Evolutionary conservation across 2,329 filamentous ascomycete species (phyloP), one percentile per base, ranked within the genome.

Genomic region (Trichophyton equinum): DNA sequence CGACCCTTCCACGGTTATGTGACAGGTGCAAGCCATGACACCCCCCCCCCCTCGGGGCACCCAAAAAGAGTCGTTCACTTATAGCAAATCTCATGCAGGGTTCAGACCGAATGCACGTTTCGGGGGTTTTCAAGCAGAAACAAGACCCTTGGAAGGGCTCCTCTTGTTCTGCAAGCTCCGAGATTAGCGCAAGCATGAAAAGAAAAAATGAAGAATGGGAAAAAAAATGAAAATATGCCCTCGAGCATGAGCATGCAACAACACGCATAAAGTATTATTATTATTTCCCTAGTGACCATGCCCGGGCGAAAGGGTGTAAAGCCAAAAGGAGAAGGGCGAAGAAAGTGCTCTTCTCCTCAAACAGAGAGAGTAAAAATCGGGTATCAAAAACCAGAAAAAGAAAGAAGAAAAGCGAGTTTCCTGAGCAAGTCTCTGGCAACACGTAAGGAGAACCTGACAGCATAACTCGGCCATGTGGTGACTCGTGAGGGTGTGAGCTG

Each of bases 401-500:
- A 30, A 30, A 30, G 6, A 7, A 30, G n/a, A 30, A 30, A 8
- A 18, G 15, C 40, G n/a, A 44, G 40, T 44, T n/a, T 15, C 11
- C 13, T 38, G 33, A 38, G 33, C 33, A 13, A 38, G 33, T 38
- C 33, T 38, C 33, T 38, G 33, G 33, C 20, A 27, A 49, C 49
- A 55, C 49, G 30, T 33, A 55, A 38, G 33, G 33, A 38, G 33
- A 38, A 38, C 33, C 25, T 36, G 49, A n/a, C 25, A 53, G 11
- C 20, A 22, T 49, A 22, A 25, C 9, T 27, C 25, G 49, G 49
- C 49, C 49, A 55, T 55, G 49, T 55, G 49, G 49, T 55, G 49
- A 55, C 49, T 55, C 49, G 27, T 55, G 49, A 55, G 49, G 49
- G 49, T 55, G 49, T 55, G 49, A 55, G 49, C 49, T 55, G 49